Percentiles rank a stretch among this genome's conserved stretches.
These are phyloP conservation scores for Collybiopsis luxurians DNA, from an alignment of 768 basidiomycete species.

Conservation along the genomic window DNA sequence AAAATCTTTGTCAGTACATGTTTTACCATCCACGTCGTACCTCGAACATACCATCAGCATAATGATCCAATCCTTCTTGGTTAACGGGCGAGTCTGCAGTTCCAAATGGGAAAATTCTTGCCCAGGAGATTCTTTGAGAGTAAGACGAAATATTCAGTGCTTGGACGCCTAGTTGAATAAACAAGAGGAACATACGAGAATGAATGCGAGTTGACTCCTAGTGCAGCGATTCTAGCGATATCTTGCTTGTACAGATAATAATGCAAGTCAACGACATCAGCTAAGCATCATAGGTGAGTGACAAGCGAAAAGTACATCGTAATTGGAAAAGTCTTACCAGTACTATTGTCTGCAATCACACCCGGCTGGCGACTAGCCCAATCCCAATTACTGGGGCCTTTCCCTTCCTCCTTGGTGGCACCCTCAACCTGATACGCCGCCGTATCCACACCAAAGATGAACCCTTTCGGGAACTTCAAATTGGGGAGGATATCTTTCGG, in stretches of 20 bases:
- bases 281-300: conserved; percentile 17
- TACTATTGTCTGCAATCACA: conserved; percentile 41
- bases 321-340: conserved; percentile 24
- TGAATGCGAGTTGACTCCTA: conserved; percentile 51
- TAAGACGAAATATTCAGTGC: background rate
- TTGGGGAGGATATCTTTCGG: conserved; percentile 42
- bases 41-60: conserved; percentile 37
- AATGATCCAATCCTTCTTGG: conserved; percentile 42
- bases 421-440: conserved; percentile 56
- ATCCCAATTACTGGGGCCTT: conserved; percentile 48
- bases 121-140: conserved; percentile 50
- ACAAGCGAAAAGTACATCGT: background rate
- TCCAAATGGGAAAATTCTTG: conserved; percentile 48
- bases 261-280: conserved; percentile 47
- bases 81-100: conserved; percentile 48
- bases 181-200: conserved; percentile 34
- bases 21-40: no score
- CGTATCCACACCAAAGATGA: conserved; percentile 51
- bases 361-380: conserved; percentile 43
- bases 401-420: conserved; percentile 46
- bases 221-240: conserved; percentile 42
- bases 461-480: conserved; percentile 44
- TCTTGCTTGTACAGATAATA: conserved; percentile 55
- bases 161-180: background rate
- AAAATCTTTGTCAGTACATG: background rate